Evolutionary conservation across 2,329 filamentous ascomycete genomes (phyloP), one percentile per base, ranked within the genome.

Genomic region (Hymenoscyphus repandus): DNA sequence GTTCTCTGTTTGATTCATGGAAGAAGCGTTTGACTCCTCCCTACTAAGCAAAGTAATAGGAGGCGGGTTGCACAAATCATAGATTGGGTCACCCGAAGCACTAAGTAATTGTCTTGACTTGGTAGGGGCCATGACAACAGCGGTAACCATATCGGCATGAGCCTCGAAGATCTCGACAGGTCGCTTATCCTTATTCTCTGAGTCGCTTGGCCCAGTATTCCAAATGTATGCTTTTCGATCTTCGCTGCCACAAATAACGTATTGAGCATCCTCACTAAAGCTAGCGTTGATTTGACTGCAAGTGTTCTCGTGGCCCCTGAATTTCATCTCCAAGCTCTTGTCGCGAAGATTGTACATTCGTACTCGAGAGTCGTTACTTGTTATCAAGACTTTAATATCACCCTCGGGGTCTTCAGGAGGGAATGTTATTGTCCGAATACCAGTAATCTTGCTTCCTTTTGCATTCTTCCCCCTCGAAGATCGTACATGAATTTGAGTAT

Each of bases 381-480:
- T 95, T 51, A 99, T 83, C 6, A 99, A 74, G 2, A 99, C 74
- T 63, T 95, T 95, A 45, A 89, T 78, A 47, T 91, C 86, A 2
- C 60, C 63, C 47, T 78, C 78, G 2, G 73, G 71, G 45, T 78
- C 72, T 18, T 76, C 71, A 2, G 76, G 74, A 4, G 83, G 82
- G 44, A 82, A 74, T 13, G 72, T 69, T 57, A 85, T 83, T 0
- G 90, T 86, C 63, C 92, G 84, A 47, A 99, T 96, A 6, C 90
- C 91, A 0, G 93, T 97, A 60, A 99, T 96, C 67, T 99, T 99
- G 72, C 90, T 96, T 5, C 92, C 92, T 67, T 95, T 96, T 4
- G 91, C 87, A 64, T 96, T 97, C 65, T 90, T 91, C 2, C 93
- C 92, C 52, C 91, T 80, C 0, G 90, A 90, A 0, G 91, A 96